Conservation (phyloP, 345 rosid species). For the Kandelia obovata region DNA sequence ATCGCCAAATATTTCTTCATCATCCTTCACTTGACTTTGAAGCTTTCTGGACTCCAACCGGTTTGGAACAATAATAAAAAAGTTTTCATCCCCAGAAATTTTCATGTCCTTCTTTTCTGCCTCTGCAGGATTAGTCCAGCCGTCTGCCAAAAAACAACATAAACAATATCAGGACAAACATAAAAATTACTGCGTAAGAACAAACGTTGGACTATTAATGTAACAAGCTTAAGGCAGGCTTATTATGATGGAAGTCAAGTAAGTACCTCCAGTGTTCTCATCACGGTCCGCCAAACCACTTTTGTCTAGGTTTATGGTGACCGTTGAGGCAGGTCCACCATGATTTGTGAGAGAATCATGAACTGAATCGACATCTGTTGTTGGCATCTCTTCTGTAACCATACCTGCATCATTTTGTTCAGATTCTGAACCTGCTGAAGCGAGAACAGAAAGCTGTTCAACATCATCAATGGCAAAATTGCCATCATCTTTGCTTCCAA, state of each 20-base stretch:
- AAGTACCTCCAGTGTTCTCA: slow-evolving; percentile 37
- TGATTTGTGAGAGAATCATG: slow-evolving; percentile 21
- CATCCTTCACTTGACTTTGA: slow-evolving; percentile 38
- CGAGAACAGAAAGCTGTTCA: slow-evolving; percentile 41
- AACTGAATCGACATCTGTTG: slow-evolving; percentile 22
- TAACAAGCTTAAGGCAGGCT: slow-evolving; percentile 5
- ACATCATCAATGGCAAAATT: slow-evolving; percentile 31
- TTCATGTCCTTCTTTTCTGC: slow-evolving; percentile 14
- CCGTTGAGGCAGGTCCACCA: slow-evolving; percentile 38
- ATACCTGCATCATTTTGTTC: slow-evolving; percentile 20
- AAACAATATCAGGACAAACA: slow-evolving; percentile 17
- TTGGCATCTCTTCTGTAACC: slow-evolving; percentile 25
- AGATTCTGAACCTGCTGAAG: slow-evolving; percentile 49
- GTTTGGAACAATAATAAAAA: slow-evolving; percentile 23
- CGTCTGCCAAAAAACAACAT: slow-evolving; percentile 17
- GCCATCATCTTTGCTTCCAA: slow-evolving; percentile 2
- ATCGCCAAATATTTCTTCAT: slow-evolving; percentile 61
- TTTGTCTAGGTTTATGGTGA: slow-evolving; percentile 20
- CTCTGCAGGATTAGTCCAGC: slow-evolving; percentile 1
- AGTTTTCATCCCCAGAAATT: slow-evolving; percentile 29
- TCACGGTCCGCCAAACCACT: slow-evolving; percentile 39
- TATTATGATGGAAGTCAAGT: not conserved
- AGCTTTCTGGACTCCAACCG: slow-evolving; percentile 35
- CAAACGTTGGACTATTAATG: not conserved
- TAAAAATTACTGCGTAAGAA: not conserved